Conservation (phyloP, 2,329 filamentous ascomycete genomes). For the Ceratocystis smalleyi region DNA sequence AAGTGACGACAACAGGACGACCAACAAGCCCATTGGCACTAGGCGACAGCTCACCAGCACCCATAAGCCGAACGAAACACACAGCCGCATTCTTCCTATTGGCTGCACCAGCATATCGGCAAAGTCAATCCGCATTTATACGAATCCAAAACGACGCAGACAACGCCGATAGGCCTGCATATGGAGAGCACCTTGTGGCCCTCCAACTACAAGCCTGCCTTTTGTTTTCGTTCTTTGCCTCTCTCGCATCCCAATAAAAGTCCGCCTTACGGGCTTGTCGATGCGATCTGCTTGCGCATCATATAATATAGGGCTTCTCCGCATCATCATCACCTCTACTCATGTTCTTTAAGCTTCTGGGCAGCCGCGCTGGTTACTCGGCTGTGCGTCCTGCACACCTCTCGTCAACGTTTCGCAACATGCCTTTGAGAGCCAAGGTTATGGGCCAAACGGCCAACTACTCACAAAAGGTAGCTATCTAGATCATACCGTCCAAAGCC, state of each 20-base stretch:
- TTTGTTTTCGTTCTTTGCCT: background rate
- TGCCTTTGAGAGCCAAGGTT: conserved; percentile 72
- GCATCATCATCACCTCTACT: conserved; percentile 4
- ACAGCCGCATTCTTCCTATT: background rate
- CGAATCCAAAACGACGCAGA: background rate
- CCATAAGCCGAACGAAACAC: background rate
- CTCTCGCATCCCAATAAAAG: conserved; percentile 35
- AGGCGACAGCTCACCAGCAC: background rate
- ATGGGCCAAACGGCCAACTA: conserved; percentile 10
- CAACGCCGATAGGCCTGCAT: background rate
- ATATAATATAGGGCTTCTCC: conserved; percentile 2
- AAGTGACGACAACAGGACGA: background rate
- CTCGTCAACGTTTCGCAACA: conserved; percentile 30
- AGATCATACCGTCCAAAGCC: background rate
- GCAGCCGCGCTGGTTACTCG: conserved; percentile 35
- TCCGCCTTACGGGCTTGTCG: conserved; percentile 21
- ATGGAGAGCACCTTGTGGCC: background rate
- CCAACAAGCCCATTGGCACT: background rate
- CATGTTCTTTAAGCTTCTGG: conserved; percentile 12
- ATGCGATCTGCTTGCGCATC: conserved; percentile 8
- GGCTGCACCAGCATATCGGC: background rate
- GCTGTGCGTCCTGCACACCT: conserved; percentile 30
- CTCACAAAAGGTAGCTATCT: conserved; percentile 8
- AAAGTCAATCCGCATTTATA: background rate
- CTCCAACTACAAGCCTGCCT: background rate